These are phyloP conservation scores for Solanum corneliomulleri DNA, from an alignment of 257 asterid species.

Conservation along the genomic window DNA sequence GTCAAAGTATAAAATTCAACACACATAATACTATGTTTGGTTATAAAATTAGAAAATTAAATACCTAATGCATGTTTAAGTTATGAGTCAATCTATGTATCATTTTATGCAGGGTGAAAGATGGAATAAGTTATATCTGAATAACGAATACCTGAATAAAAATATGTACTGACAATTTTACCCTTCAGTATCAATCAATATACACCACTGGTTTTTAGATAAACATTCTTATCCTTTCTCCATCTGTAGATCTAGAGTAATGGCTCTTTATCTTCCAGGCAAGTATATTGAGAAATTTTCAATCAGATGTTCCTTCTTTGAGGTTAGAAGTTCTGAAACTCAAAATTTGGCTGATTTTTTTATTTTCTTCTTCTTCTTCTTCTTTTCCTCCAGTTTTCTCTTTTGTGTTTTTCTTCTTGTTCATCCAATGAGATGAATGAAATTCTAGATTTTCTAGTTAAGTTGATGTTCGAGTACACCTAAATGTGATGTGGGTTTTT, in stretches of 20 bases:
- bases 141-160: too few species aligned
- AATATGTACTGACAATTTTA: too few species aligned
- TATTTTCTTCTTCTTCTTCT: not conserved
- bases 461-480: not conserved
- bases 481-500: not conserved
- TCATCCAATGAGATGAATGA: too few species aligned
- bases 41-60: too few species aligned
- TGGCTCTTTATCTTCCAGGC: not conserved
- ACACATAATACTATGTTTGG: not conserved
- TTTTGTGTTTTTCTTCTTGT: not conserved
- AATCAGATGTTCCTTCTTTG: not conserved
- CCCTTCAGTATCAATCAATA: too few species aligned
- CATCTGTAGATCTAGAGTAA: too few species aligned
- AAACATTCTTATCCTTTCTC: too few species aligned
- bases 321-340: not conserved
- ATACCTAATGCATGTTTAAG: too few species aligned
- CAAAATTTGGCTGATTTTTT: not conserved
- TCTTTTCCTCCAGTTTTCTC: not conserved
- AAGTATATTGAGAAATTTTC: not conserved
- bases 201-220: too few species aligned
- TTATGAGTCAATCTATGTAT: too few species aligned
- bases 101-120: too few species aligned
- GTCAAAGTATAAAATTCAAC: not conserved
- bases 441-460: not conserved
- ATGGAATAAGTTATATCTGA: too few species aligned